These are phyloP conservation scores for Moelleriella libera DNA, from an alignment of 2,329 filamentous ascomycete genomes.

Conservation along the genomic window DNA sequence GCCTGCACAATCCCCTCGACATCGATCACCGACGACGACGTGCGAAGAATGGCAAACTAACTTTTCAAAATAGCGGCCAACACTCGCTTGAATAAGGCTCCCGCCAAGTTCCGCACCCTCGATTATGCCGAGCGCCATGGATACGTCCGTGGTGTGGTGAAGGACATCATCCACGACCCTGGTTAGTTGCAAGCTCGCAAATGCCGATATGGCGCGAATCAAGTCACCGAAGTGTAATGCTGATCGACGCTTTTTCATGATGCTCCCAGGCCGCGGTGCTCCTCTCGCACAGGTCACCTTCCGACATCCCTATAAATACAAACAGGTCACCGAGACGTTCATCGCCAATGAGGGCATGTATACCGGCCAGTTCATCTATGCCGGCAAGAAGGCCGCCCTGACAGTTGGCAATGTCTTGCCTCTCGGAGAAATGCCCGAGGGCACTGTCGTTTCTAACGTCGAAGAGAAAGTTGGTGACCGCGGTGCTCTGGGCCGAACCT, in stretches of 20 bases:
- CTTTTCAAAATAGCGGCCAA: conserved; percentile 45
- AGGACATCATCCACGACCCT: conserved; percentile 98
- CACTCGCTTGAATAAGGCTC: conserved; percentile 80
- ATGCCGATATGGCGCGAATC: no score
- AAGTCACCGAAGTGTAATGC: conserved; percentile 3
- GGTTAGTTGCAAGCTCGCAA: conserved; percentile 30
- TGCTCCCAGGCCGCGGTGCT: conserved; percentile 59
- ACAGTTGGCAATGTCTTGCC: conserved; percentile 97
- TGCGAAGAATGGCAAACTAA: conserved; percentile 14
- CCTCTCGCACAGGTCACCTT: conserved; percentile 94
- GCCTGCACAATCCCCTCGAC: conserved; percentile 9
- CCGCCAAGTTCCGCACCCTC: conserved; percentile 84
- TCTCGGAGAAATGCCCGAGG: conserved; percentile 87
- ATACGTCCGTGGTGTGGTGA: conserved; percentile 93
- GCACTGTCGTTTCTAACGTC: conserved; percentile 98
- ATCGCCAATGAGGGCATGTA: conserved; percentile 99
- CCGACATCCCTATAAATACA: conserved; percentile 97
- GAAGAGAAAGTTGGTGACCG: conserved; percentile 98
- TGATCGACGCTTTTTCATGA: conserved; percentile 6
- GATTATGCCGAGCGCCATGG: conserved; percentile 96
- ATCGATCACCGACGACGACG: conserved; percentile 10
- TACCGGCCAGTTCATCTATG: conserved; percentile 99
- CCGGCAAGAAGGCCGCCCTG: conserved; percentile 94
- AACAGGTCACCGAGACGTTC: conserved; percentile 96
- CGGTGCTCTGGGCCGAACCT: conserved; percentile 90